Conservation (phyloP, 495 filamentous ascomycete genomes). For the Melanomma pulvis-pyrius region DNA sequence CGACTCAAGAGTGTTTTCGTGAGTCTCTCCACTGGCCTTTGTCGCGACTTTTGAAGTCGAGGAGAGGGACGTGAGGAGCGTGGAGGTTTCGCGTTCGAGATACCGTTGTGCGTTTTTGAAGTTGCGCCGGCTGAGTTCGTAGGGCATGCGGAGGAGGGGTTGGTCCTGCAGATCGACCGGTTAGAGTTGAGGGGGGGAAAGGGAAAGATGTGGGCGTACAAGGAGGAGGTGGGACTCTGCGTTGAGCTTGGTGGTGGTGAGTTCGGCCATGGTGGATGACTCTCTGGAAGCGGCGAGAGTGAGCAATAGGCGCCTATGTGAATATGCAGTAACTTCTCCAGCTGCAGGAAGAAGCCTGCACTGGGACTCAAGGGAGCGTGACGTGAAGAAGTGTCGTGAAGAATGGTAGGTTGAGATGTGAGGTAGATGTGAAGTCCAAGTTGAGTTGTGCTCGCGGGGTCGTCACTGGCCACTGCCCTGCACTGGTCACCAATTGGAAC, state of each 20-base stretch:
- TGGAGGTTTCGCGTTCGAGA: conserved; percentile 76
- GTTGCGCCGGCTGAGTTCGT: conserved; percentile 88
- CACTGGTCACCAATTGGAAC: neutral
- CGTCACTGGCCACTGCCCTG: neutral
- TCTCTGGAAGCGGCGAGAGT: neutral
- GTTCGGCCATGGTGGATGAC: conserved; percentile 44
- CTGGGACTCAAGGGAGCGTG: neutral
- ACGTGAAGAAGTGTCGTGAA: neutral
- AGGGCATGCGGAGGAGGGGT: conserved; percentile 87
- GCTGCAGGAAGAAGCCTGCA: neutral
- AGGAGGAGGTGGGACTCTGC: conserved; percentile 72
- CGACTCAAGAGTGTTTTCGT: conserved; percentile 51
- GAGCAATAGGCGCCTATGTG: too few relatives aligned
- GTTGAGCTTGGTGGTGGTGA: conserved; percentile 68
- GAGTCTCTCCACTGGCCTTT: conserved; percentile 52
- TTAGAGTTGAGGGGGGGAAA: conserved; percentile 8
- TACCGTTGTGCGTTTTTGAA: conserved; percentile 84
- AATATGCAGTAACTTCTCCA: too few relatives aligned
- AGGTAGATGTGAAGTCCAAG: neutral
- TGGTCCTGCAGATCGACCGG: conserved; percentile 67
- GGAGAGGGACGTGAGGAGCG: conserved; percentile 68
- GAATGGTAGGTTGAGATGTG: neutral
- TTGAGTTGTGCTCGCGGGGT: conserved; percentile 1
- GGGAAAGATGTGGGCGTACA: conserved; percentile 48
- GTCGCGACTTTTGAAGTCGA: conserved; percentile 59